Conservation (phyloP, 1,284 basidiomycete genomes). For the Ceratobasidium papillatum region DNA sequence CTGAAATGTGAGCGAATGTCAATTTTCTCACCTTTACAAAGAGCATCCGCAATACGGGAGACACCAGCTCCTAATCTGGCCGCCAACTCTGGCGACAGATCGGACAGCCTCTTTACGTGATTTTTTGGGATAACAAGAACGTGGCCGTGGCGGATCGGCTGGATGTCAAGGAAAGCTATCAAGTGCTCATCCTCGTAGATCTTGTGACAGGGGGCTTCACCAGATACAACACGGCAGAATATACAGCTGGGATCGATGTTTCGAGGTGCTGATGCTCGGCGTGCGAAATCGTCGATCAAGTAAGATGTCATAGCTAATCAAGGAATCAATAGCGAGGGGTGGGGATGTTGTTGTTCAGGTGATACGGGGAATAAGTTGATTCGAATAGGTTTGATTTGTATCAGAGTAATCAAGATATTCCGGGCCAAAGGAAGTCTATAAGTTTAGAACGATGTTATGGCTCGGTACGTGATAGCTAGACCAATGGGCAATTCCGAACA, state of each 20-base stretch:
- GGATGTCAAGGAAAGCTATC: constrained; percentile 77
- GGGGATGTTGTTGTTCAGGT: not conserved
- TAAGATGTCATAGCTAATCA: constrained; percentile 25
- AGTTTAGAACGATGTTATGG: no score
- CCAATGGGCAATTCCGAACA: no score
- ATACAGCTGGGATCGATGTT: constrained; percentile 53
- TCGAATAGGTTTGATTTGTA: no score
- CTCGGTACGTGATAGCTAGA: no score
- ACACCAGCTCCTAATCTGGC: constrained; percentile 66
- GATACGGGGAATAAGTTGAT: not conserved
- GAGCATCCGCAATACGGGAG: constrained; percentile 66
- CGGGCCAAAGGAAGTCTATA: no score
- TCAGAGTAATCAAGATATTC: no score
- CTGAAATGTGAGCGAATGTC: not conserved
- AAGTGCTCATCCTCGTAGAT: constrained; percentile 72
- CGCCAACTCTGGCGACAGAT: constrained; percentile 68
- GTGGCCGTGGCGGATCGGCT: constrained; percentile 73
- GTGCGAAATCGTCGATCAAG: constrained; percentile 23
- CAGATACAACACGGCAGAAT: constrained; percentile 69
- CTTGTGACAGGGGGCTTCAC: constrained; percentile 58
- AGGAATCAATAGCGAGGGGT: not conserved
- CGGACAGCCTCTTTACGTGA: constrained; percentile 68
- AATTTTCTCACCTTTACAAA: constrained; percentile 63
- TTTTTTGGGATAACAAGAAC: constrained; percentile 72
- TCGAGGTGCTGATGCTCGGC: not conserved